Conservation (phyloP, 2,329 filamentous ascomycete genomes). For the Stagonosporopsis vannaccii region DNA sequence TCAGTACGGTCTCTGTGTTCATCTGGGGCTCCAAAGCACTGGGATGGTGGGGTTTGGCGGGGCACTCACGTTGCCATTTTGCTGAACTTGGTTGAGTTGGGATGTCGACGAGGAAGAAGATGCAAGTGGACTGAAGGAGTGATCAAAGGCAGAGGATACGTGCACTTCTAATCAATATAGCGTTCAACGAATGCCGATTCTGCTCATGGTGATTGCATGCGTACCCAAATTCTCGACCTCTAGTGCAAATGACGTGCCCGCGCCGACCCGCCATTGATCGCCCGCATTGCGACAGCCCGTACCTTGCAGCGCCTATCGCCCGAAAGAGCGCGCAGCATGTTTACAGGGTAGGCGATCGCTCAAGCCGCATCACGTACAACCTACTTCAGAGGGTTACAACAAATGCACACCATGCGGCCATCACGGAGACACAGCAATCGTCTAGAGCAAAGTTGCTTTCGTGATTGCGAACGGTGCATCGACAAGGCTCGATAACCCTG, state of each 20-base stretch:
- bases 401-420: background rate
- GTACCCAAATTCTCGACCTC: slow-evolving; percentile 16
- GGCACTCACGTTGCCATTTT: slow-evolving; percentile 48
- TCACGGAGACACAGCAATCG: too few relatives aligned
- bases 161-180: slow-evolving; percentile 5
- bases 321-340: slow-evolving; percentile 2
- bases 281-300: slow-evolving; percentile 14
- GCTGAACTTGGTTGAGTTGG: background rate
- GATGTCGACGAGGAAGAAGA: background rate
- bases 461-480: background rate
- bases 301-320: slow-evolving; percentile 16
- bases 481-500: too few relatives aligned
- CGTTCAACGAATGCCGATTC: slow-evolving; percentile 14
- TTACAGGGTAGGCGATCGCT: slow-evolving; percentile 1
- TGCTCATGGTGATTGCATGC: slow-evolving; percentile 15
- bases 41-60: slow-evolving; percentile 37
- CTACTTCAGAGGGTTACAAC: background rate
- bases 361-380: background rate
- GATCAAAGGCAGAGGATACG: background rate
- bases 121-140: background rate
- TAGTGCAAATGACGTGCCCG: slow-evolving; percentile 22
- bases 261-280: slow-evolving; percentile 18
- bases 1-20: slow-evolving; percentile 8
- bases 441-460: background rate
- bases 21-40: background rate